Base-by-base conservation (phyloP, 73 alveolate genomes). In the Durusdinium trenchii region DNA sequence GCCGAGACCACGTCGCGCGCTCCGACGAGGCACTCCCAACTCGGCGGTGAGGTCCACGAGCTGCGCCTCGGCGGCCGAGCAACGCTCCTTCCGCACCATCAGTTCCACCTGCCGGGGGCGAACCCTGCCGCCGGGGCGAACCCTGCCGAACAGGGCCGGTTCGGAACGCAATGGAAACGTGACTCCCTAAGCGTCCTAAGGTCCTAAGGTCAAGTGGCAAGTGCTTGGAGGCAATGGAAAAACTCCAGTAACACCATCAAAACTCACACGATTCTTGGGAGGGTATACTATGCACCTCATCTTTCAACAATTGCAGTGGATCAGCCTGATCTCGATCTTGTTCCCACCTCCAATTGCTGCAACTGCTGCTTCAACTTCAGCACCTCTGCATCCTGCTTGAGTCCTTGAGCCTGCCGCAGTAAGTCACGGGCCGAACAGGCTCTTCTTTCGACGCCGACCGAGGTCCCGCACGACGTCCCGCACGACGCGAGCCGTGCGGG, bases 1-100 rank as follows among this genome's bases (percentile, higher is more conserved):
- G 42, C 1, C 62, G 23, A 45, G 20, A 78, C 5, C 35, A n/a
- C 35, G 36, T 73, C 3, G 52, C 54, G 85, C 28, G 10, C n/a
- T 75, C 71, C n/a, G 20, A 61, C 60, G 32, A 42, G 98, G 35
- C 79, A 48, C 98, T 43, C 98, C 47, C 79, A 91, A 78, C 89
- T 91, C 98, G 5, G 90, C 98, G 10, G 98, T 78, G 75, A 91
- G 89, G 52, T 91, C 98, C 45, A 78, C n/a, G 90, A 91, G 26
- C 82, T 91, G 98, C 26, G 98, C 98, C 85, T 91, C 98, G 6
- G 98, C 98, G 20, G 98, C 86, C 16, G 98, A 38, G 36, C 87
- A 76, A 57, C 98, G 98, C 67, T 76, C 98, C 98, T 69, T 67
- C 35, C 98, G 98, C 26, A 91, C 61, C 78, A 67, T 52, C 78